phyloP scores from a whole-genome alignment of 2,329 filamentous ascomycete species.

The Coniella vitis region DNA sequence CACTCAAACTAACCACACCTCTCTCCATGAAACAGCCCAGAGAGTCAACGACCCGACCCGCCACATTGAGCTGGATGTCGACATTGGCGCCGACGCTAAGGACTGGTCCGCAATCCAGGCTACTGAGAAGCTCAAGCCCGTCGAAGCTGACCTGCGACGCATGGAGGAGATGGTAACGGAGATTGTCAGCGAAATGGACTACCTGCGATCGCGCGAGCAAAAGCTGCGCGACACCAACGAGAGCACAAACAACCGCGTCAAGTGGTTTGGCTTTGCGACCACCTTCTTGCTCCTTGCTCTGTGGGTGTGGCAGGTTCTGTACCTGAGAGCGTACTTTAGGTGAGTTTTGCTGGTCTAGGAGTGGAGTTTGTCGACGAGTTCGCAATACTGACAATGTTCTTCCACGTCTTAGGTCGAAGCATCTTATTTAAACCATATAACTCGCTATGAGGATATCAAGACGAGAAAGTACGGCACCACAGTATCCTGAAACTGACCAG shows the following conservation, averaged over 20 bases:
- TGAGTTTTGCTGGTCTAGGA: too few relatives aligned
- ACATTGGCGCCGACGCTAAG: conserved; percentile 94
- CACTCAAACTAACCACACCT: neutral
- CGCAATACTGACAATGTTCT: conserved; percentile 11
- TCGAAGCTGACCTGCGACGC: conserved; percentile 88
- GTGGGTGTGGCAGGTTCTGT: conserved; percentile 96
- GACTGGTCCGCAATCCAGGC: conserved; percentile 97
- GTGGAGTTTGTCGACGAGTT: too few relatives aligned
- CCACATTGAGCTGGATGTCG: conserved; percentile 84
- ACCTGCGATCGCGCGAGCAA: conserved; percentile 82
- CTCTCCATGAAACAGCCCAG: conserved; percentile 14
- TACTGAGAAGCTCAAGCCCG: conserved; percentile 93
- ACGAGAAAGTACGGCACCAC: too few relatives aligned
- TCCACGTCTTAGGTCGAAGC: conserved; percentile 50
- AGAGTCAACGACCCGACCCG: conserved; percentile 49
- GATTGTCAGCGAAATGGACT: conserved; percentile 93
- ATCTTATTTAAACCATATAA: conserved; percentile 50
- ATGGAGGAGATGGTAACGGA: conserved; percentile 88
- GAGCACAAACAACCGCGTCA: conserved; percentile 97
- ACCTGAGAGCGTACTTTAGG: conserved; percentile 95
- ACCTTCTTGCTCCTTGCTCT: conserved; percentile 85
- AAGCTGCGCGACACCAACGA: conserved; percentile 97
- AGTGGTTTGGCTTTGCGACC: conserved; percentile 94
- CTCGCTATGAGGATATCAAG: neutral
- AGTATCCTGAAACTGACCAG: too few relatives aligned